Percentiles rank a stretch among this genome's conserved stretches.
phyloP scores from a whole-genome alignment of 1,284 basidiomycete species.

The Agroathelia rolfsii region DNA sequence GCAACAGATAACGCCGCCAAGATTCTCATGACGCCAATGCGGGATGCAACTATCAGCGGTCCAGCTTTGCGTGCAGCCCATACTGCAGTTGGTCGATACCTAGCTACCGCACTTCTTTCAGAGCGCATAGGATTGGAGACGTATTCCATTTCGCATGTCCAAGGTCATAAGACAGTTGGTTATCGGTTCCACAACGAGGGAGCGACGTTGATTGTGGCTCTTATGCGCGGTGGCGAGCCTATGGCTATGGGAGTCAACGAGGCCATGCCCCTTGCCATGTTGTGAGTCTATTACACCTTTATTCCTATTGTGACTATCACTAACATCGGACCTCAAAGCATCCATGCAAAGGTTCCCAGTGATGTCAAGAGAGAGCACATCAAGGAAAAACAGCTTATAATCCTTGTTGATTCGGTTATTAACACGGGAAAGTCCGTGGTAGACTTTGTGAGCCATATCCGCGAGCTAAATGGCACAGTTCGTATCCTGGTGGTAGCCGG shows the following conservation, averaged over 20 bases:
- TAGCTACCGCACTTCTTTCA: slow-evolving; percentile 14
- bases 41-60: slow-evolving; percentile 14
- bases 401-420: slow-evolving; percentile 18
- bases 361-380: slow-evolving; percentile 13
- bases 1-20: slow-evolving; percentile 15
- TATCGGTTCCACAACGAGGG: slow-evolving; percentile 14
- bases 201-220: slow-evolving; percentile 16
- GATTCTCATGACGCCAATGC: slow-evolving; percentile 18
- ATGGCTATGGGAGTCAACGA: slow-evolving; percentile 15
- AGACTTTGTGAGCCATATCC: slow-evolving; percentile 15
- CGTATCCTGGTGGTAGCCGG: slow-evolving; percentile 16
- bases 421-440: slow-evolving; percentile 16
- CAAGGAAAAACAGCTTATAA: slow-evolving; percentile 10
- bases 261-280: slow-evolving; percentile 15
- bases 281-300: no score
- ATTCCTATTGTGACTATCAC: no score
- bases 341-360: slow-evolving; percentile 15
- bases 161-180: slow-evolving; percentile 14
- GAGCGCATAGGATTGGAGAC: slow-evolving; percentile 15
- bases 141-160: slow-evolving; percentile 15
- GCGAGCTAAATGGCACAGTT: slow-evolving; percentile 11
- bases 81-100: slow-evolving; percentile 12
- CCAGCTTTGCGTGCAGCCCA: slow-evolving; percentile 15
- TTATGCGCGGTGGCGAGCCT: slow-evolving; percentile 19
- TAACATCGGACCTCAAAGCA: no score